These are phyloP conservation scores for Fusarium irregulare DNA, from an alignment of 2,329 filamentous ascomycete genomes.

Conservation along the genomic window DNA sequence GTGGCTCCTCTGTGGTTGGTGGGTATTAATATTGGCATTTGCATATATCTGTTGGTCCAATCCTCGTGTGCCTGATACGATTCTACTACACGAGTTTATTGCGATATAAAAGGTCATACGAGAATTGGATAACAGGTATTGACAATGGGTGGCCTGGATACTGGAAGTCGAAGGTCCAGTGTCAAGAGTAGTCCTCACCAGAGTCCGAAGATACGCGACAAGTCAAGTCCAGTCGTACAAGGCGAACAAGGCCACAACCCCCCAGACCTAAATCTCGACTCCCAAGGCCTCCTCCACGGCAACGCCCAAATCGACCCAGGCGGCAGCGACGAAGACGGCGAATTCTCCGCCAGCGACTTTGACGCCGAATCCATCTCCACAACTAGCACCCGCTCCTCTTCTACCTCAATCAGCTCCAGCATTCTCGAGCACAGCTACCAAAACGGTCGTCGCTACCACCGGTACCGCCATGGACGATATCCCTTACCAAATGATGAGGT, in stretches of 20 bases:
- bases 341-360: conserved; percentile 50
- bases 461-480: conserved; percentile 54
- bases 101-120: too few relatives aligned
- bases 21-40: background rate
- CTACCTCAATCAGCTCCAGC: conserved; percentile 49
- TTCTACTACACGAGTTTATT: too few relatives aligned
- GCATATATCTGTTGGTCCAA: background rate
- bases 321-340: conserved; percentile 50
- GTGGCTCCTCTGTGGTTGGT: background rate
- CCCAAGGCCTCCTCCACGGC: conserved; percentile 47
- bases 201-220: conserved; percentile 7
- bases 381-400: conserved; percentile 39
- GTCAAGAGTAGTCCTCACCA: conserved; percentile 7
- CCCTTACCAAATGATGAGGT: conserved; percentile 56
- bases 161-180: conserved; percentile 10
- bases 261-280: background rate
- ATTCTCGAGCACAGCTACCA: conserved; percentile 50
- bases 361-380: conserved; percentile 44
- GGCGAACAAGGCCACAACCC: conserved; percentile 22
- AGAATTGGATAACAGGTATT: background rate
- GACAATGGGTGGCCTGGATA: conserved; percentile 18
- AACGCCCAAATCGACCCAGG: conserved; percentile 48
- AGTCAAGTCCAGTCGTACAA: background rate
- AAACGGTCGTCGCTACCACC: conserved; percentile 54
- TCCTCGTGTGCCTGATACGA: too few relatives aligned